Conservation (phyloP, 2,329 filamentous ascomycete species). For the Sphaerulina musiva region DNA sequence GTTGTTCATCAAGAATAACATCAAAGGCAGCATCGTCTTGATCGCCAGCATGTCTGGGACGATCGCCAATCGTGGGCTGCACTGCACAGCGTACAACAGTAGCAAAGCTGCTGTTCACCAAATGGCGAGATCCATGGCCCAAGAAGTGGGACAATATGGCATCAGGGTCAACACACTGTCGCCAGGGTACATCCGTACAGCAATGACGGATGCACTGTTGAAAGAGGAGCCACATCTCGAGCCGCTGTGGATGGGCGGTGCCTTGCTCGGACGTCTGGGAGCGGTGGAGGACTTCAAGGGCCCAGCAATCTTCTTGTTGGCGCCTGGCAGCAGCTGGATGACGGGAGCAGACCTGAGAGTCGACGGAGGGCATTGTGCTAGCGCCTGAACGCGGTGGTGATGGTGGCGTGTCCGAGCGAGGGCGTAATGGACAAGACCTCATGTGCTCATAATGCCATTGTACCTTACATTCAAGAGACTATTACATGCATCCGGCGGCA, state of each 20-base stretch:
- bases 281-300: conserved; percentile 55
- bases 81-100: conserved; percentile 47
- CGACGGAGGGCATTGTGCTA: conserved; percentile 57
- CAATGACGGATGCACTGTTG: conserved; percentile 33
- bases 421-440: too few species aligned
- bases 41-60: conserved; percentile 37
- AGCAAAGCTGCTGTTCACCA: conserved; percentile 52
- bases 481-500: too few species aligned
- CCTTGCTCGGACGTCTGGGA: conserved; percentile 49
- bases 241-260: conserved; percentile 49
- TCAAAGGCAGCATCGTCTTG: conserved; percentile 35
- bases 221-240: conserved; percentile 46
- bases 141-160: conserved; percentile 44
- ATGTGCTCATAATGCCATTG: too few species aligned
- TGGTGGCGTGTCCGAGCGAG: too few species aligned
- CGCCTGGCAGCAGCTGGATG: conserved; percentile 64
- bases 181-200: conserved; percentile 34
- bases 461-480: too few species aligned
- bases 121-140: conserved; percentile 47
- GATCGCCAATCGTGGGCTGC: conserved; percentile 40
- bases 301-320: conserved; percentile 61
- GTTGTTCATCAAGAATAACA: conserved; percentile 30
- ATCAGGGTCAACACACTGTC: conserved; percentile 33
- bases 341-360: conserved; percentile 63
- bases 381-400: conserved; percentile 12